phyloP scores from a whole-genome alignment of 352 stramenopile species.

The Plasmopara viticola region DNA sequence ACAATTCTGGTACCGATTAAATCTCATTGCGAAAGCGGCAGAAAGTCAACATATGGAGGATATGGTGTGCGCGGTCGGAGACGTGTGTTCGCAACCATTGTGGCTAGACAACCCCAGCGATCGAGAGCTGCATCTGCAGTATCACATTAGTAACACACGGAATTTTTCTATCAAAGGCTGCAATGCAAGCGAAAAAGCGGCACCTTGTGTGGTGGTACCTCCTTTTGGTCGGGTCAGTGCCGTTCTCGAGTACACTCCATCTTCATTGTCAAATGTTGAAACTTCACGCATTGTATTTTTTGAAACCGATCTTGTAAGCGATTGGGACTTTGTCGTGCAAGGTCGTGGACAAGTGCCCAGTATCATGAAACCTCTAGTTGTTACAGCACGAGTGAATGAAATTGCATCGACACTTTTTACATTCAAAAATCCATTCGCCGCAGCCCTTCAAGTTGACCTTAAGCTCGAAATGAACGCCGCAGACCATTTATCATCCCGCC shows the following conservation, averaged over 20 bases:
- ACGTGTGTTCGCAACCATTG: conserved; percentile 65
- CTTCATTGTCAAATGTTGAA: conserved; percentile 81
- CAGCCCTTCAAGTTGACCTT: conserved; percentile 75
- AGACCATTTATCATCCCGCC: background rate
- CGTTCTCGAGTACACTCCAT: conserved; percentile 87
- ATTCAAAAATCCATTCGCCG: conserved; percentile 91
- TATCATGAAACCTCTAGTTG: conserved; percentile 74
- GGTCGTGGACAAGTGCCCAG: conserved; percentile 79
- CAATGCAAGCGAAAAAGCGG: background rate
- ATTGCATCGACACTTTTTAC: conserved; percentile 81
- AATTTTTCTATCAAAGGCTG: conserved; percentile 85
- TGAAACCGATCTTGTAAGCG: conserved; percentile 67
- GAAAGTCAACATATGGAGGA: conserved; percentile 44
- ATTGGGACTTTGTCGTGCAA: conserved; percentile 83
- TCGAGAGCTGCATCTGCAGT: conserved; percentile 65
- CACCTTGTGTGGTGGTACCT: conserved; percentile 35
- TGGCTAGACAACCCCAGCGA: conserved; percentile 88
- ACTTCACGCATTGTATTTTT: conserved; percentile 62
- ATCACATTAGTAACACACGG: conserved; percentile 63
- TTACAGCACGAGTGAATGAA: conserved; percentile 66
- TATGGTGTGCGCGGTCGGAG: conserved; percentile 83
- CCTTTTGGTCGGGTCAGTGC: conserved; percentile 68
- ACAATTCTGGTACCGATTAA: conserved; percentile 92
- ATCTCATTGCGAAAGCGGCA: conserved; percentile 60
- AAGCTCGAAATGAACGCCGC: conserved; percentile 40